Evolutionary conservation across 257 asterid genomes (phyloP).

Genomic region (Fraxinus cuspidata): DNA sequence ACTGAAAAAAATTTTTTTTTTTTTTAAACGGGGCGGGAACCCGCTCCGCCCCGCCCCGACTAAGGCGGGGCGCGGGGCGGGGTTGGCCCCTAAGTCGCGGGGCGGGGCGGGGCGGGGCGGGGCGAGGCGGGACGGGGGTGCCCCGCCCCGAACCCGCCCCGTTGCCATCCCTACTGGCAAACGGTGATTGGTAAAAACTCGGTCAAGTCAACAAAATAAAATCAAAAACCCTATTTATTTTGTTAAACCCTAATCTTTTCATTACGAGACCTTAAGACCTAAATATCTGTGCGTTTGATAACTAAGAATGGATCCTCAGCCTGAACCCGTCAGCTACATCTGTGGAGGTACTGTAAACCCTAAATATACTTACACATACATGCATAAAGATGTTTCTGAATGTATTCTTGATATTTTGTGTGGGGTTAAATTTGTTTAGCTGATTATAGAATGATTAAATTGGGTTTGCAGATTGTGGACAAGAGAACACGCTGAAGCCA

Average conservation of each 20-base stretch:
- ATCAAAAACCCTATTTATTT: too few relatives aligned
- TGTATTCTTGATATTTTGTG: not conserved
- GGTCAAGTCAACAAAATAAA: not conserved
- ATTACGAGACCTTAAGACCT: not conserved
- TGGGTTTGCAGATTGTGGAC: constrained; percentile 66
- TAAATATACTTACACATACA: not conserved
- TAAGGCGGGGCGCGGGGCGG: too few relatives aligned
- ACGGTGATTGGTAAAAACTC: not conserved
- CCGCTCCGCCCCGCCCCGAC: too few relatives aligned
- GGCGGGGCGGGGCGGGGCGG: too few relatives aligned
- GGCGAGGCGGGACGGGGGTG: too few relatives aligned
- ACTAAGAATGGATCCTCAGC: constrained; percentile 61
- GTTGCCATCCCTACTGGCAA: too few relatives aligned
- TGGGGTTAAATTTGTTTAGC: too few relatives aligned
- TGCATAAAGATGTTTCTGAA: too few relatives aligned
- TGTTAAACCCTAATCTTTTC: not conserved
- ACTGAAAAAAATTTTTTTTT: too few relatives aligned
- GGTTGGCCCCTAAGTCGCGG: too few relatives aligned
- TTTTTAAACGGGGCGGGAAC: too few relatives aligned
- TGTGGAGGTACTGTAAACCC: constrained; percentile 55
- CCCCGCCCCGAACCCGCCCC: too few relatives aligned
- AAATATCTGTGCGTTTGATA: not conserved
- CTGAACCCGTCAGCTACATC: constrained; percentile 70
- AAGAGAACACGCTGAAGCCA: constrained; percentile 76
- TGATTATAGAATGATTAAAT: not conserved